These are phyloP conservation scores for Xylogone sp. DNA, from an alignment of 2,329 filamentous ascomycete genomes.

Conservation along the genomic window DNA sequence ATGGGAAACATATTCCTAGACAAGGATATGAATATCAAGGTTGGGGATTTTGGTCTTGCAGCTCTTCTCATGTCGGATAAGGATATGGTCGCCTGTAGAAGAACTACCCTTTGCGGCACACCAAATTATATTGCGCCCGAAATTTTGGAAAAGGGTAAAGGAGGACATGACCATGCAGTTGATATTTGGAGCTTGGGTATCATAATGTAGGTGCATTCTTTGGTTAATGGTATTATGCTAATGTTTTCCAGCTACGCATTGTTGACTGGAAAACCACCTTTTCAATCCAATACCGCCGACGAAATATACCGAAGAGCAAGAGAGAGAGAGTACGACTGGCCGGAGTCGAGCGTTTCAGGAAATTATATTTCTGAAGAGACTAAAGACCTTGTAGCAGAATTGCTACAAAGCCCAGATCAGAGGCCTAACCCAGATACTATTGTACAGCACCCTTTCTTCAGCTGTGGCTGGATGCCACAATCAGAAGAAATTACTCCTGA, in stretches of 20 bases:
- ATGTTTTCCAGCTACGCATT: slow-evolving; percentile 71
- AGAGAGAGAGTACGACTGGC: slow-evolving; percentile 77
- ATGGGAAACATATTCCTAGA: slow-evolving; percentile 98
- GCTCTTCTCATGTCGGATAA: slow-evolving; percentile 87
- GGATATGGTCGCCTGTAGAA: slow-evolving; percentile 75
- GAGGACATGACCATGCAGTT: slow-evolving; percentile 95
- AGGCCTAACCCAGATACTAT: slow-evolving; percentile 75
- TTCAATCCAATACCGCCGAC: slow-evolving; percentile 86
- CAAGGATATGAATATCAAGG: slow-evolving; percentile 92
- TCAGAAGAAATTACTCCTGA: slow-evolving; percentile 55
- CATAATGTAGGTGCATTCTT: slow-evolving; percentile 65
- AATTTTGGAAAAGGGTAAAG: slow-evolving; percentile 88
- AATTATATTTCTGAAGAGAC: slow-evolving; percentile 72
- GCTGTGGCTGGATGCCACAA: slow-evolving; percentile 67
- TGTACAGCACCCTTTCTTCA: slow-evolving; percentile 77
- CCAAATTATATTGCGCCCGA: slow-evolving; percentile 98
- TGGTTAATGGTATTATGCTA: slow-evolving; percentile 2
- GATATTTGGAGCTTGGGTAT: slow-evolving; percentile 98
- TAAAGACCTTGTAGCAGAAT: slow-evolving; percentile 71
- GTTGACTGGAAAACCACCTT: slow-evolving; percentile 92
- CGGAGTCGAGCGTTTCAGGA: slow-evolving; percentile 58
- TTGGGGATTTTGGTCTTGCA: slow-evolving; percentile 94
- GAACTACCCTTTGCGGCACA: slow-evolving; percentile 93
- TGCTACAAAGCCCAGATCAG: slow-evolving; percentile 71
- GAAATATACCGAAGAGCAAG: slow-evolving; percentile 74